These are phyloP conservation scores for Rhodotorula sp. DNA, from an alignment of 1,284 basidiomycete species.

Conservation along the genomic window DNA sequence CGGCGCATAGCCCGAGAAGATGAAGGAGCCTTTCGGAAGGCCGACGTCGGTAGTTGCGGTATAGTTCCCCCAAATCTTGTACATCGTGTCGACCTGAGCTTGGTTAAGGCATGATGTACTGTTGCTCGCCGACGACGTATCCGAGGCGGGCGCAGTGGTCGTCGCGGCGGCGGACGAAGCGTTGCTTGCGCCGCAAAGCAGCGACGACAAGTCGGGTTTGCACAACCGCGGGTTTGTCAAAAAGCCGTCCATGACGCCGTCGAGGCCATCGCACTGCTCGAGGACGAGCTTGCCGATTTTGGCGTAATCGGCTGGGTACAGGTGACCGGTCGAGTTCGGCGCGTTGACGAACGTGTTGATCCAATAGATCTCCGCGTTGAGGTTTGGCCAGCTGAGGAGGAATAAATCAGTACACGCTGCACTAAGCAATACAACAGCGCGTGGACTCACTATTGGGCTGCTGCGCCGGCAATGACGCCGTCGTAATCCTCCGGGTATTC, in stretches of 20 bases:
- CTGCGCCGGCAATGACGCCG: conserved; percentile 40
- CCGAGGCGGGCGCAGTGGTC: background rate
- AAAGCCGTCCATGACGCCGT: conserved; percentile 45
- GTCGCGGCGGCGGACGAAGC: too few species aligned
- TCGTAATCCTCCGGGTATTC: conserved; percentile 40
- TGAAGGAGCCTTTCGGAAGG: conserved; percentile 21
- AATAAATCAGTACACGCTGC: background rate
- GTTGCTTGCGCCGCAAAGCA: conserved; percentile 5
- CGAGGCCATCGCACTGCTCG: conserved; percentile 44
- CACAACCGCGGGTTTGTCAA: conserved; percentile 39
- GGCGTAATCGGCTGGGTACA: conserved; percentile 29
- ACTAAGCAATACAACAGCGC: too few species aligned
- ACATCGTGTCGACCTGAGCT: conserved; percentile 37
- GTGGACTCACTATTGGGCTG: conserved; percentile 11
- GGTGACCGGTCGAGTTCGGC: conserved; percentile 23
- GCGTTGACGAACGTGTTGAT: conserved; percentile 40
- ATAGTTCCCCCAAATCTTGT: conserved; percentile 31
- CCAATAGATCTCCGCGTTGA: conserved; percentile 17
- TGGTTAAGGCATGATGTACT: conserved; percentile 28
- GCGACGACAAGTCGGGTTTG: conserved; percentile 32
- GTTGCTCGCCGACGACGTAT: conserved; percentile 19
- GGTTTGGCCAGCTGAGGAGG: conserved; percentile 1
- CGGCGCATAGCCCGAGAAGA: conserved; percentile 35
- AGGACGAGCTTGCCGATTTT: conserved; percentile 39
- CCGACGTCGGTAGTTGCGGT: background rate